Conservation (phyloP, 331 rosid species). For the Quercus lobata region DNA sequence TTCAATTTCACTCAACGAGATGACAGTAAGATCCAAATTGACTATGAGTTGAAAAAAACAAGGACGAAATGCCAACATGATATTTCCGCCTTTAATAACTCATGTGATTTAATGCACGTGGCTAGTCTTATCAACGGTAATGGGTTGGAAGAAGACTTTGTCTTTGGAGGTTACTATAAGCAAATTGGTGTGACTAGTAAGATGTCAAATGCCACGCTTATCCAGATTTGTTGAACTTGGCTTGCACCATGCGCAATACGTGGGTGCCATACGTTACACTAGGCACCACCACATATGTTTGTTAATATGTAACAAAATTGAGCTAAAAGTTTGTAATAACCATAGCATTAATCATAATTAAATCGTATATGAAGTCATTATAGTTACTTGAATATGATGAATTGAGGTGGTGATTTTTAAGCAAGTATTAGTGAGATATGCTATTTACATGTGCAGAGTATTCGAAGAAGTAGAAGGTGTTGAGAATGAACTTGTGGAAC, state of each 20-base stretch:
- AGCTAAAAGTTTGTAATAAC: not conserved
- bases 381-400: not conserved
- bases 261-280: not conserved
- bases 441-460: constrained; percentile 39
- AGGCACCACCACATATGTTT: not conserved
- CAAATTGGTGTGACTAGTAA: too few relatives aligned
- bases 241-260: not conserved
- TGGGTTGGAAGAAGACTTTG: too few relatives aligned
- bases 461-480: constrained; percentile 50
- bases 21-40: too few relatives aligned
- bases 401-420: constrained; percentile 3
- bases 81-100: too few relatives aligned
- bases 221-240: too few relatives aligned
- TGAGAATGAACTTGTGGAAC: constrained; percentile 51
- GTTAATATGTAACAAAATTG: not conserved
- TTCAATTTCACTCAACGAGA: too few relatives aligned
- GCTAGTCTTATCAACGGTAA: too few relatives aligned
- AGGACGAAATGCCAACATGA: too few relatives aligned
- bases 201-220: too few relatives aligned
- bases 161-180: too few relatives aligned
- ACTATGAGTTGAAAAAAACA: too few relatives aligned
- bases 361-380: not conserved
- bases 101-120: too few relatives aligned
- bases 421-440: not conserved
- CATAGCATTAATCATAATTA: not conserved